phyloP scores from a whole-genome alignment of 2,329 filamentous ascomycete genomes.

The Fusarium sp. region DNA sequence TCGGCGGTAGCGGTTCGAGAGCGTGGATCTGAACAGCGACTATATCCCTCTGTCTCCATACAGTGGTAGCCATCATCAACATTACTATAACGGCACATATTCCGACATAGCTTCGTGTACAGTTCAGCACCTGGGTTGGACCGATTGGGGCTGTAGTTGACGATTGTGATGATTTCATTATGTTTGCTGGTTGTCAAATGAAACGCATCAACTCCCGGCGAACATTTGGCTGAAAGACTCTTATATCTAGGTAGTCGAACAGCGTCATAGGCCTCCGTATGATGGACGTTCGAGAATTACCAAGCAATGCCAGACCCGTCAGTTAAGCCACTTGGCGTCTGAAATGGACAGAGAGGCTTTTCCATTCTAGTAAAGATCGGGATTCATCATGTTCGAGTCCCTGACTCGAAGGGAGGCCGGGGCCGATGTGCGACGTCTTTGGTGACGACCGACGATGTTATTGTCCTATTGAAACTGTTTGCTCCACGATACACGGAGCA shows the following conservation, averaged over 20 bases:
- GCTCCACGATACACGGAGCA: not conserved
- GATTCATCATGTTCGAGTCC: not conserved
- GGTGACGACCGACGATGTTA: conserved; percentile 1
- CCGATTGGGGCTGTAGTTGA: not conserved
- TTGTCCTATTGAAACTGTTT: conserved; percentile 7
- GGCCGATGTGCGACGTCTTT: conserved; percentile 16
- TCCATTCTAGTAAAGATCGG: not conserved
- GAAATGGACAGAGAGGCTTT: not conserved
- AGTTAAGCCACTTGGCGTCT: not conserved
- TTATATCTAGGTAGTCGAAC: conserved; percentile 24
- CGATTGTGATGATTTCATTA: conserved; percentile 26
- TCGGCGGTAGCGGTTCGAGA: conserved; percentile 17
- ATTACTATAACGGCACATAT: conserved; percentile 33
- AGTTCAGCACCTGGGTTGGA: conserved; percentile 10
- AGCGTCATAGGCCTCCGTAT: not conserved
- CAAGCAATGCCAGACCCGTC: conserved; percentile 1
- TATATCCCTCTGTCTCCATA: conserved; percentile 34
- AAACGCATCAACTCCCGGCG: not conserved
- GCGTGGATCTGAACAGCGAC: conserved; percentile 22
- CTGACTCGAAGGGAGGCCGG: not conserved
- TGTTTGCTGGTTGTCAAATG: not conserved
- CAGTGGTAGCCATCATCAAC: conserved; percentile 32
- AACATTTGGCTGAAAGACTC: not conserved
- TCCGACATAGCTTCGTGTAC: conserved; percentile 30
- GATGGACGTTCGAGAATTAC: not conserved